Percentiles rank a stretch among this genome's conserved stretches.
phyloP scores from a whole-genome alignment of 371 early-diverging fungal species.

The Entomophthora muscae region DNA sequence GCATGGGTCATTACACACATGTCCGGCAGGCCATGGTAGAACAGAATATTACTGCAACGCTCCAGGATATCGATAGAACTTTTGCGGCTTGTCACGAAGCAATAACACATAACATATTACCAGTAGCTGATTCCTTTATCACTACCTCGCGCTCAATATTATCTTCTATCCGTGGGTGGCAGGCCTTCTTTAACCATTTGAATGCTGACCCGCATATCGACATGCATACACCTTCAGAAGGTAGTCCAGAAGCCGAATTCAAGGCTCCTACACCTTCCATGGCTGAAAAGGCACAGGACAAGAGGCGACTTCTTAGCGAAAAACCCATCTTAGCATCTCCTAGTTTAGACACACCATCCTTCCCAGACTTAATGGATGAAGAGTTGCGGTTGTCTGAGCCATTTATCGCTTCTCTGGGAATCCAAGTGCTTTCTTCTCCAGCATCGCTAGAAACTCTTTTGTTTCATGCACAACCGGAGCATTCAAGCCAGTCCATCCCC shows the following conservation, averaged over 20 bases:
- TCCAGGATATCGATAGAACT: conserved; percentile 29
- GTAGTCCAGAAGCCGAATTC: not conserved
- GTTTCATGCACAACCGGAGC: no score
- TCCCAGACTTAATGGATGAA: no score
- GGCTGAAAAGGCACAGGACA: not conserved
- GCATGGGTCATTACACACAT: not conserved
- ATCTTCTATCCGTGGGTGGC: not conserved
- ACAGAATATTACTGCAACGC: conserved; percentile 26
- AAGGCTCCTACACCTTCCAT: not conserved
- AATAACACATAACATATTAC: conserved; percentile 18
- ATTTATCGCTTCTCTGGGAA: no score
- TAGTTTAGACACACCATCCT: no score
- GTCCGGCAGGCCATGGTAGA: conserved; percentile 19
- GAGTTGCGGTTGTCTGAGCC: no score
- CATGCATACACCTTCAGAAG: not conserved
- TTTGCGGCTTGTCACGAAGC: conserved; percentile 25
- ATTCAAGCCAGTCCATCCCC: no score
- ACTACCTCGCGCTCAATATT: conserved; percentile 12
- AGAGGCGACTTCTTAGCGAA: not conserved
- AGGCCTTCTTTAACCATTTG: not conserved
- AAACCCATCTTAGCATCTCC: no score
- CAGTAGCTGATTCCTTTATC: conserved; percentile 20
- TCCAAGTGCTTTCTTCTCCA: no score
- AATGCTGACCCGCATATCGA: not conserved
- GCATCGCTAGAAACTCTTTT: no score